Conservation (phyloP, 345 rosid genomes). For the Eucalyptus camaldulensis region DNA sequence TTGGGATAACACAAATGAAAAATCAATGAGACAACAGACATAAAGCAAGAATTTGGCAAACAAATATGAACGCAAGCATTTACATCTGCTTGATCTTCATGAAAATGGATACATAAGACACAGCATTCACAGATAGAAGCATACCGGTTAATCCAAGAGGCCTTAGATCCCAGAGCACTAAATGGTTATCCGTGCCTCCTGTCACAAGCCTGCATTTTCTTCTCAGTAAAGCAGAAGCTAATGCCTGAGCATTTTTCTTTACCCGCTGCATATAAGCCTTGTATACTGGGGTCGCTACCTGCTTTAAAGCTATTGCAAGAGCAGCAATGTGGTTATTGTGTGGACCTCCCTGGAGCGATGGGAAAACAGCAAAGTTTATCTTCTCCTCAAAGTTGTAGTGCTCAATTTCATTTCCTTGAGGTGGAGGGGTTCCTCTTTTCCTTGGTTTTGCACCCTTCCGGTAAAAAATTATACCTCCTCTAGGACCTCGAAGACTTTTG, state of each 20-base stretch:
- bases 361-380: constrained; percentile 85
- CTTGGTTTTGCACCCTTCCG: constrained; percentile 65
- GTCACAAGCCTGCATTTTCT: constrained; percentile 77
- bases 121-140: not conserved
- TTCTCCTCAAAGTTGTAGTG: constrained; percentile 78
- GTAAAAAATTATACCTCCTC: constrained; percentile 86
- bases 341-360: constrained; percentile 89
- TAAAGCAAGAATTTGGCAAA: not conserved
- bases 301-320: constrained; percentile 63
- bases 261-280: constrained; percentile 82
- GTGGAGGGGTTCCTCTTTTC: constrained; percentile 37
- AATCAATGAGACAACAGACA: not conserved
- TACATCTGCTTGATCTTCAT: not conserved
- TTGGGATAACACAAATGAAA: not conserved
- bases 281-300: constrained; percentile 65
- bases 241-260: constrained; percentile 74
- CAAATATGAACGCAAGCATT: not conserved
- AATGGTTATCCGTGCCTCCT: constrained; percentile 86
- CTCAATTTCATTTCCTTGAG: constrained; percentile 42
- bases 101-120: not conserved
- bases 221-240: constrained; percentile 55
- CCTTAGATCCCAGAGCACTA: constrained; percentile 86
- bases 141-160: constrained; percentile 75
- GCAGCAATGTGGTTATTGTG: constrained; percentile 92
- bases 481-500: constrained; percentile 88